Base-by-base conservation (phyloP, 768 basidiomycete species). In the Pisolithus microcarpus region DNA sequence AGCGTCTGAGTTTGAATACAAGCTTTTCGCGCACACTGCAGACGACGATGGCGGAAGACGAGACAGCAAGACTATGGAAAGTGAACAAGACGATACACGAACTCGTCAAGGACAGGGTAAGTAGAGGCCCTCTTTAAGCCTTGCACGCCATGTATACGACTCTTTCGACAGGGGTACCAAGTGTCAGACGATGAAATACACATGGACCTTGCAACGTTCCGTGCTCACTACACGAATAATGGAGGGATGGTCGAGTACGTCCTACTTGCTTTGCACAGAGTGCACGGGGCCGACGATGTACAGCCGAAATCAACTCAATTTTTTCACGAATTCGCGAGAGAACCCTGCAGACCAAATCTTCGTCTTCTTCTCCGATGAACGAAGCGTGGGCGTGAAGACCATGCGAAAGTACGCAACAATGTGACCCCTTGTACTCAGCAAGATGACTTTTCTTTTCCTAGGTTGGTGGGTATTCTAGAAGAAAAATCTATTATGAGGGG, bases 41-140 rank as follows among this genome's bases (percentile, higher is more conserved):
- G 34, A 34, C 51, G 63, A 62, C 69, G 60, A 86, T 88, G 84
- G 72, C 76, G 56, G 85, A 88, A 59, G 87, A 90, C 71, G 88
- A 91, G 67, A 80, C 84, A 54, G 87, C 93, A 52, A 84, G 84
- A 63, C 77, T 98, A 63, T 98, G 93, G 91, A 87, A 94, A 63
- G 93, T 98, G 56, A 92, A 92, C 69, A 74, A 91, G 61, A 98
- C 96, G 45, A 87, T 97, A 39, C 94, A 97, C 65, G 95, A 99
- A 70, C 83, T 99, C 48, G 91, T 94, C 56, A 82, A 84, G 66
- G 95, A 99, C 68, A 82, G 96, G 75, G 96, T 97, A 64, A 37
- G 56, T 60, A 52, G 52, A 49, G 50, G 50, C 56, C 30, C 9
- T 51, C n/a, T 55, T n/a, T 45, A 24, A 53, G 23, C 24, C 40